These are phyloP conservation scores for Geosmithia putterillii DNA, from an alignment of 2,329 filamentous ascomycete genomes.

Conservation along the genomic window DNA sequence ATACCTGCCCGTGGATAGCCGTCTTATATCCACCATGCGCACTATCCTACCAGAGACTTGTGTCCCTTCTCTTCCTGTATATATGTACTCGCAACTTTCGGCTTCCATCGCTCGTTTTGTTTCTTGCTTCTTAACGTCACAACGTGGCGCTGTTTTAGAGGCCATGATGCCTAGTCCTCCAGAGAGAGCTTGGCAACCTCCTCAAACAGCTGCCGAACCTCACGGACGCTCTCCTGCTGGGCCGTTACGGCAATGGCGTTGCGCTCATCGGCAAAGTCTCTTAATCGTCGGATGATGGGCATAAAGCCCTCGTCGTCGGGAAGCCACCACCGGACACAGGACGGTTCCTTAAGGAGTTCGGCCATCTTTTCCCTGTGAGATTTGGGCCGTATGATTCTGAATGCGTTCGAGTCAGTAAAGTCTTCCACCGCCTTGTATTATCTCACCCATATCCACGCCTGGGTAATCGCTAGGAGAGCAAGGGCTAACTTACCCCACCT, in stretches of 20 bases:
- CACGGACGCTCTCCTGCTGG: conserved; percentile 53
- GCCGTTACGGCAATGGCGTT: conserved; percentile 46
- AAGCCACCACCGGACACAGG: conserved; percentile 78
- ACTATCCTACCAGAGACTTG: too few relatives aligned
- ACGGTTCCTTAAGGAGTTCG: conserved; percentile 58
- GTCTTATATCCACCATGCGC: too few relatives aligned
- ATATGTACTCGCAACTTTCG: too few relatives aligned
- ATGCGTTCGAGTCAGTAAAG: background rate
- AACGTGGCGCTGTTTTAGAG: too few relatives aligned
- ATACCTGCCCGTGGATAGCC: too few relatives aligned
- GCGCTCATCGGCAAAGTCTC: conserved; percentile 70
- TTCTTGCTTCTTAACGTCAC: too few relatives aligned
- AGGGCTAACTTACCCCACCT: conserved; percentile 52
- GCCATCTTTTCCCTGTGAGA: conserved; percentile 65
- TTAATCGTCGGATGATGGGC: conserved; percentile 61
- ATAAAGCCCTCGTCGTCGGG: conserved; percentile 68
- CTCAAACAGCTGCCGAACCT: conserved; percentile 64
- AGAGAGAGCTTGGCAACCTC: conserved; percentile 29
- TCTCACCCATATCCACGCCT: background rate
- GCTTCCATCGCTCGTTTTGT: too few relatives aligned
- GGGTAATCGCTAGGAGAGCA: background rate
- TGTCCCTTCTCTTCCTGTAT: too few relatives aligned
- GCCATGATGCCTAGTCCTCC: background rate
- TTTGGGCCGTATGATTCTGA: conserved; percentile 72
- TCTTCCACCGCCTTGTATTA: background rate